These are phyloP conservation scores for Venturia nashicola DNA, from an alignment of 2,329 filamentous ascomycete species.

Conservation along the genomic window DNA sequence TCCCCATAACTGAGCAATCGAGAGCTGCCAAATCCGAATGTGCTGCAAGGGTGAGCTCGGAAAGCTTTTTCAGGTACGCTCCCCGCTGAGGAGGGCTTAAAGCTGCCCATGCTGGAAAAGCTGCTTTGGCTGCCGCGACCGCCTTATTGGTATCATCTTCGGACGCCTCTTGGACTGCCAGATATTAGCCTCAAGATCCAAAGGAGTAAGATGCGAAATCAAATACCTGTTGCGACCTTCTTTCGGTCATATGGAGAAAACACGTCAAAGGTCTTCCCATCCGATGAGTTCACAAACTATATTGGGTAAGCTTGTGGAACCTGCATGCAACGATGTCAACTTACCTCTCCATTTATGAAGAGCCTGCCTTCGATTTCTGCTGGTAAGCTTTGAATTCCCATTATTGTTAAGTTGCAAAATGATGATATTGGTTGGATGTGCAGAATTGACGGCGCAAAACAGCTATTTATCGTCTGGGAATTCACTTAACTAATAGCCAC, in stretches of 20 bases:
- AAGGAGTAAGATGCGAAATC: neutral
- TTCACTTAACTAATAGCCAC: neutral
- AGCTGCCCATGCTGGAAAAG: slow-evolving; percentile 34
- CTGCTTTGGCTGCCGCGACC: slow-evolving; percentile 31
- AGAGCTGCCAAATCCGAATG: slow-evolving; percentile 6
- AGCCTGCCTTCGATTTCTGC: slow-evolving; percentile 25
- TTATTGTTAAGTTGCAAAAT: neutral
- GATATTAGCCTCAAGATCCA: neutral
- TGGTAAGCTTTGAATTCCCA: slow-evolving; percentile 3
- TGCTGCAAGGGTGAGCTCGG: slow-evolving; percentile 28
- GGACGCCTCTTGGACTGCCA: slow-evolving; percentile 32
- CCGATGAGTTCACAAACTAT: slow-evolving; percentile 33
- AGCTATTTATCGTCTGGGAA: neutral
- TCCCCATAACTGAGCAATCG: slow-evolving; percentile 8
- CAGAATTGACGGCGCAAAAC: neutral
- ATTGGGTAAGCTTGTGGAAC: neutral
- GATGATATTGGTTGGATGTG: neutral
- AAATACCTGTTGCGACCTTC: slow-evolving; percentile 23
- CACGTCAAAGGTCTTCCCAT: slow-evolving; percentile 33
- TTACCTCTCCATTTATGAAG: slow-evolving; percentile 40
- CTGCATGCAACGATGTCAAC: neutral
- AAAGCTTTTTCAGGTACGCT: slow-evolving; percentile 33
- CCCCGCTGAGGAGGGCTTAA: slow-evolving; percentile 29
- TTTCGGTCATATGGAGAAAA: slow-evolving; percentile 31
- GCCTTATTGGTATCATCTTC: slow-evolving; percentile 30